Conservation (phyloP, 306 rosid genomes). For the Vachellia pachyceras region DNA sequence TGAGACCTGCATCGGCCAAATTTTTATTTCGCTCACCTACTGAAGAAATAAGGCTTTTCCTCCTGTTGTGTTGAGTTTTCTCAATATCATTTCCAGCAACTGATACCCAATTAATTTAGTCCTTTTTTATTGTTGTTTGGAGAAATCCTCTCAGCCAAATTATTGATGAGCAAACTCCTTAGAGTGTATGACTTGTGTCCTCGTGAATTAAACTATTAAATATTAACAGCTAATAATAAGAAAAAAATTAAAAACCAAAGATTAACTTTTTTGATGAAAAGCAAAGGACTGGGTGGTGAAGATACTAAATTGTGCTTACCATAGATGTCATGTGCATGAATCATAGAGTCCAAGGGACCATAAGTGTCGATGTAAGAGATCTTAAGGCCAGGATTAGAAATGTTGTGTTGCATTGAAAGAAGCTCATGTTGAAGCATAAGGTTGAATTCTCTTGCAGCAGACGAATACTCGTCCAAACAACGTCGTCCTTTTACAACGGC, state of each 20-base stretch:
- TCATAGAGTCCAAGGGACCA: constrained; percentile 53
- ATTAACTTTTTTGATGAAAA: background rate
- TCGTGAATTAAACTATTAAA: background rate
- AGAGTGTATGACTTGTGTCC: background rate
- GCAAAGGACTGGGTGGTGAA: background rate
- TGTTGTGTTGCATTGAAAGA: constrained; percentile 46
- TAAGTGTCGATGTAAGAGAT: constrained; percentile 61
- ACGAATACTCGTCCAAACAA: constrained; percentile 60
- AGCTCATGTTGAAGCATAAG: constrained; percentile 59
- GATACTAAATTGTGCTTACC: constrained; percentile 42
- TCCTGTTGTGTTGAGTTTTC: too few species aligned
- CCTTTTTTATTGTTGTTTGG: too few species aligned
- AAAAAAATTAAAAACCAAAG: background rate
- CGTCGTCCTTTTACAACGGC: constrained; percentile 32
- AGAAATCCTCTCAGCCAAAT: background rate
- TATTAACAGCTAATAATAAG: background rate
- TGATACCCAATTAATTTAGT: too few species aligned
- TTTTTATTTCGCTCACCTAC: too few species aligned
- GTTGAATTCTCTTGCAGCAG: constrained; percentile 61
- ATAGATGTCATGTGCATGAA: constrained; percentile 23
- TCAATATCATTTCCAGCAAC: background rate
- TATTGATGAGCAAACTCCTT: background rate
- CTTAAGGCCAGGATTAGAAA: constrained; percentile 37
- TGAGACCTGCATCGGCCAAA: background rate
- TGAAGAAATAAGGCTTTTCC: too few species aligned